Evolutionary conservation across 495 filamentous ascomycete species (phyloP).

Genomic region (Friedmanniomyces simplex): DNA sequence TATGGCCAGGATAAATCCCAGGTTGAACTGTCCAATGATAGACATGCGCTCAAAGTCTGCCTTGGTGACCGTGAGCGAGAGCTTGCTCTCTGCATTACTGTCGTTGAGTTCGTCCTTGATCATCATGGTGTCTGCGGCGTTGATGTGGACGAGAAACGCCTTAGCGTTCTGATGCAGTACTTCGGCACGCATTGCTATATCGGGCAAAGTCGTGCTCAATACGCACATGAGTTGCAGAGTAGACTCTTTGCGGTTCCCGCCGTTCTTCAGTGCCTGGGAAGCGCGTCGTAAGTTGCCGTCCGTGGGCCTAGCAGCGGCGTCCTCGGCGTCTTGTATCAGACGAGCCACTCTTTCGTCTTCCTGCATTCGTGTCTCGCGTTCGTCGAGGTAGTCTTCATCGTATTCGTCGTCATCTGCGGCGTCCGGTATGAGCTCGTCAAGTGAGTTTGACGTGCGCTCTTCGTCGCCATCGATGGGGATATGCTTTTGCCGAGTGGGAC

Average conservation of each 20-base stretch:
- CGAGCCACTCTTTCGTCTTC: constrained; percentile 57
- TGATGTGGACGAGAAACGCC: constrained; percentile 20
- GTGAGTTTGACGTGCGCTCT: constrained; percentile 1
- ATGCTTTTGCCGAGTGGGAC: neutral
- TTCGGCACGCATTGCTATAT: constrained; percentile 36
- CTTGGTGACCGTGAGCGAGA: constrained; percentile 82
- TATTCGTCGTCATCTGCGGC: constrained; percentile 24
- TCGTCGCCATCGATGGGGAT: neutral
- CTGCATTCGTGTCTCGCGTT: constrained; percentile 51
- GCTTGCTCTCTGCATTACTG: constrained; percentile 57
- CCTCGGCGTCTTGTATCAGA: constrained; percentile 55
- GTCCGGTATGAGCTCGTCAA: constrained; percentile 10
- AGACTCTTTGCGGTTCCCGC: constrained; percentile 47
- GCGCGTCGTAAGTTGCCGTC: constrained; percentile 53
- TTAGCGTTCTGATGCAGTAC: neutral
- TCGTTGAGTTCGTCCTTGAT: constrained; percentile 39
- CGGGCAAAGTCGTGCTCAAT: constrained; percentile 38
- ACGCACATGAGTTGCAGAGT: constrained; percentile 51
- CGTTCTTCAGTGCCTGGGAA: constrained; percentile 52
- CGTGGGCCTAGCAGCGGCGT: constrained; percentile 40
- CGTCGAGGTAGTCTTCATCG: constrained; percentile 47
- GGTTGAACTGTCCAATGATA: constrained; percentile 90
- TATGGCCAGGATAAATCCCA: constrained; percentile 84
- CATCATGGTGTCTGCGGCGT: constrained; percentile 1
- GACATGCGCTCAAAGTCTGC: constrained; percentile 79